These are phyloP conservation scores for Phytopythium delawarense DNA, from an alignment of 352 stramenopile species.

Conservation along the genomic window DNA sequence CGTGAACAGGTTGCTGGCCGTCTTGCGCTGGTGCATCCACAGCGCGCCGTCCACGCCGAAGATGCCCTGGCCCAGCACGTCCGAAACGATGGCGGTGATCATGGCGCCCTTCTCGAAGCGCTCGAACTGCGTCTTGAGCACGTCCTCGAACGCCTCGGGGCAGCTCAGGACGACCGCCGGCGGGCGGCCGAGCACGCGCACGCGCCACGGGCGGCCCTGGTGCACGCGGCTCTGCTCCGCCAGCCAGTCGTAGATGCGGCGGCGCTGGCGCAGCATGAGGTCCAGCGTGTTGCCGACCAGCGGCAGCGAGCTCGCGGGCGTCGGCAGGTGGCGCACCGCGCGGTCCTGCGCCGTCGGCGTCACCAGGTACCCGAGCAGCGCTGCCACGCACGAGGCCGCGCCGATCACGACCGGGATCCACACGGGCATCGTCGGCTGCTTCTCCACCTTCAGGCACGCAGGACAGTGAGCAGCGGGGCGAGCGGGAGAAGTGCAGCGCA, in stretches of 20 bases:
- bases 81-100: slow-evolving; percentile 27
- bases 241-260: slow-evolving; percentile 57
- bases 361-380: slow-evolving; percentile 24
- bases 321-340: slow-evolving; percentile 30
- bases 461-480: neutral
- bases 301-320: slow-evolving; percentile 34
- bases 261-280: slow-evolving; percentile 34
- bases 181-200: slow-evolving; percentile 28
- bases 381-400: slow-evolving; percentile 11
- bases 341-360: slow-evolving; percentile 20
- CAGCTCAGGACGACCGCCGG: slow-evolving; percentile 38
- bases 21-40: slow-evolving; percentile 81
- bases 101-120: slow-evolving; percentile 65
- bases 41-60: slow-evolving; percentile 57
- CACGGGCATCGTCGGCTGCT: neutral
- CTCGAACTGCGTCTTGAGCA: slow-evolving; percentile 68
- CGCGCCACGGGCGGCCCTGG: slow-evolving; percentile 38
- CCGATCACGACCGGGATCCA: slow-evolving; percentile 13
- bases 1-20: slow-evolving; percentile 87
- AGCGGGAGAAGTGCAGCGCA: neutral
- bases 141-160: slow-evolving; percentile 45
- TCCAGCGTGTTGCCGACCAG: slow-evolving; percentile 57
- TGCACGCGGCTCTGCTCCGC: slow-evolving; percentile 40
- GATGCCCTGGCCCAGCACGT: slow-evolving; percentile 81
- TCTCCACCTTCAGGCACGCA: neutral